Base-by-base conservation (phyloP, 148 eudicot genomes). In the Mesembryanthemum crystallinum region DNA sequence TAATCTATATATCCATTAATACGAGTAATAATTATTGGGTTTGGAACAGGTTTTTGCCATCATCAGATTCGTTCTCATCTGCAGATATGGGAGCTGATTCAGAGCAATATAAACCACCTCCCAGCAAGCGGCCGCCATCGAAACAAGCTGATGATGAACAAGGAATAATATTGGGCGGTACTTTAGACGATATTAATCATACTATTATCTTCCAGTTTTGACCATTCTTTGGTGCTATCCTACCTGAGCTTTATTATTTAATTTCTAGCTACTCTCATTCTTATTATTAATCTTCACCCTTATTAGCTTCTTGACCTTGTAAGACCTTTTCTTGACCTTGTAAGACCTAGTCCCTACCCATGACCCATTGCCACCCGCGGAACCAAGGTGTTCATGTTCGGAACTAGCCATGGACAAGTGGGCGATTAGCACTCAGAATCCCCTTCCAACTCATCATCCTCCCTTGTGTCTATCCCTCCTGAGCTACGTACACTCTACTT, bases 251-350 rank as follows among this genome's bases (percentile, higher is more conserved):
- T 74, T 45, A 73, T 15, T 45, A 45, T 14, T 9, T 2, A 1
- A 4, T 1, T 7, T 23, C 68, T 6, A 1, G 17, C 42, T 13
- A 20, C 17, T 18, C 4, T 66, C 37, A 1, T 66, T 9, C 27
- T 58, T 8, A 52, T 45, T 0, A 20, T 2, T 9, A 12, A 0
- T 73, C 21, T 28, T 59, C 20, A 1, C 39, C 3, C 1, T 17
- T 20, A 3, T 72, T 37, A 64, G 67, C 67, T 79, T 79, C 82
- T 79, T 79, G 82, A 79, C 82, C 82, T 79, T 79, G 82, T 79
- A 79, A 79, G 82, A 74, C 82, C 82, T 79, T 79, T 79, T 79
- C 82, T 79, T 79, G 82, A 79, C 78, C 82, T 79, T 79, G 74
- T 79, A 79, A 79, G 82, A 69, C 82, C 82, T 60, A 62, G 37